Evolutionary conservation across 164 flowering plant genomes (phyloP).

Genomic region (Taxillus chinensis): DNA sequence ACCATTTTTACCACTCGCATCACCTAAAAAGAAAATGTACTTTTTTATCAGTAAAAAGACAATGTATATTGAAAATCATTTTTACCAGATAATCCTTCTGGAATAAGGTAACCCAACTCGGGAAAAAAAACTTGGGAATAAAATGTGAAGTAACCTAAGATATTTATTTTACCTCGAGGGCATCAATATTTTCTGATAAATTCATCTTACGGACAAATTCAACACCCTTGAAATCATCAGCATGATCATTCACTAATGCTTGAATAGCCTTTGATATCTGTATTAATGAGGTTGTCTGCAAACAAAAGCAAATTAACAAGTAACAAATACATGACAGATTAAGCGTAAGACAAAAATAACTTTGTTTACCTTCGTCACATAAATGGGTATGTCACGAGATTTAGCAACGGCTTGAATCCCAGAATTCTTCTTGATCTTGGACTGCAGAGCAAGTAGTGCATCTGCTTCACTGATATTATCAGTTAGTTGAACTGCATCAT

Average conservation of each 20-base stretch:
- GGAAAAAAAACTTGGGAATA: no score
- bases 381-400: conserved; percentile 60
- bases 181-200: conserved; percentile 63
- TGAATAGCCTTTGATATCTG: conserved; percentile 60
- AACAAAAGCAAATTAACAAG: conserved; percentile 5
- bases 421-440: conserved; percentile 80
- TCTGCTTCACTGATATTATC: conserved; percentile 87
- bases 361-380: conserved; percentile 57
- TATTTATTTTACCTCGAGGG: conserved; percentile 62
- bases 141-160: no score
- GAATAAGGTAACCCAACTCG: no score
- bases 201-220: conserved; percentile 31
- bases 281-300: conserved; percentile 64
- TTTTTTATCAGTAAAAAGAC: not conserved
- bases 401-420: conserved; percentile 74
- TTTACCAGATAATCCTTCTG: no score
- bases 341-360: not conserved
- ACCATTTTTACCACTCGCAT: no score
- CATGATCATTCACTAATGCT: conserved; percentile 40
- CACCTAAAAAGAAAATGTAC: not conserved
- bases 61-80: no score
- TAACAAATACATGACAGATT: not conserved
- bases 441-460: conserved; percentile 71
- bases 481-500: conserved; percentile 45
- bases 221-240: conserved; percentile 28